Conservation (phyloP, 1,284 basidiomycete genomes). For the Sphaerobolus stellatus region DNA sequence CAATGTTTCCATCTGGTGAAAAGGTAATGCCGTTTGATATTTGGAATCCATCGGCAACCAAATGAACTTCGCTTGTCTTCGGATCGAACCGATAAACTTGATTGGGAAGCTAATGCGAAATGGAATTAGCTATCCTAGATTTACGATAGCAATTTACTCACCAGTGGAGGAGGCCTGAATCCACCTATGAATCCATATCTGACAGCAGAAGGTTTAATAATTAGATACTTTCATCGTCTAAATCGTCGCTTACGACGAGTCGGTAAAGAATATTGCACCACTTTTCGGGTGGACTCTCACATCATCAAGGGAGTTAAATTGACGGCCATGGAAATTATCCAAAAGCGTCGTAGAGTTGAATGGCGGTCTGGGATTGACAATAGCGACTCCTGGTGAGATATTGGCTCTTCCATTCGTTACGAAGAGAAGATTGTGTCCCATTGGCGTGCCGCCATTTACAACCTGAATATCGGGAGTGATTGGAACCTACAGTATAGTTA, state of each 20-base stretch:
- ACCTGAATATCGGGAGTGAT: slow-evolving; percentile 51
- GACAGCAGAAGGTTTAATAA: neutral
- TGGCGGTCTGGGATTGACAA: slow-evolving; percentile 64
- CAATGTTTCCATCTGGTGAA: slow-evolving; percentile 60
- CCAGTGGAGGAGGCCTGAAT: neutral
- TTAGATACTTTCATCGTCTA: slow-evolving; percentile 4
- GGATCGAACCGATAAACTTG: slow-evolving; percentile 39
- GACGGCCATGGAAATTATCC: slow-evolving; percentile 70
- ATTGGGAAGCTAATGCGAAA: neutral
- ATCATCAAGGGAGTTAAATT: slow-evolving; percentile 83
- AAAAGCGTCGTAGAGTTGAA: slow-evolving; percentile 61
- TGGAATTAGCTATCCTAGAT: too few species aligned
- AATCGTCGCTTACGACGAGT: slow-evolving; percentile 51
- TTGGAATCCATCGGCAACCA: slow-evolving; percentile 68
- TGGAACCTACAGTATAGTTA: slow-evolving; percentile 22
- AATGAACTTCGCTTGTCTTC: slow-evolving; percentile 57
- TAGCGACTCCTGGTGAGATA: slow-evolving; percentile 59
- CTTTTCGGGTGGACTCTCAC: slow-evolving; percentile 65
- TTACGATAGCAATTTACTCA: neutral
- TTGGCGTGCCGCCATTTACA: slow-evolving; percentile 75
- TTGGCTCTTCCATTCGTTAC: slow-evolving; percentile 66
- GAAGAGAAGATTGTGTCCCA: slow-evolving; percentile 60
- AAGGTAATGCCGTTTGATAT: slow-evolving; percentile 69
- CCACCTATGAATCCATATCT: slow-evolving; percentile 31
- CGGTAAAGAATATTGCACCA: slow-evolving; percentile 69